Evolutionary conservation across 1,139 yeast species (phyloP).

Genomic region (Hanseniaspora sp.): DNA sequence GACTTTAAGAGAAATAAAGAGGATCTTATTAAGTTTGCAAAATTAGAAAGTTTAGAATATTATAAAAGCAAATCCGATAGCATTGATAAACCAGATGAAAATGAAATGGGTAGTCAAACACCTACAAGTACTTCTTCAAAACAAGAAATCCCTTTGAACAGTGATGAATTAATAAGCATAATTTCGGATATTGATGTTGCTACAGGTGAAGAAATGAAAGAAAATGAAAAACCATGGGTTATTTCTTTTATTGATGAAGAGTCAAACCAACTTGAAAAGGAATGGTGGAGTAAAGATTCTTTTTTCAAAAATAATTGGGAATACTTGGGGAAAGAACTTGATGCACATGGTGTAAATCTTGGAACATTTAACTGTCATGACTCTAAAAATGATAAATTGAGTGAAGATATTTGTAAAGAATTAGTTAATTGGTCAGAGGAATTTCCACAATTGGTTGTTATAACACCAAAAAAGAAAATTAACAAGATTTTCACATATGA

Average conservation of each 20-base stretch:
- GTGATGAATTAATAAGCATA: constrained; percentile 33
- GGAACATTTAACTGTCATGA: constrained; percentile 52
- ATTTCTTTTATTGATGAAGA: constrained; percentile 27
- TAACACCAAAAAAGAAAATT: constrained; percentile 32
- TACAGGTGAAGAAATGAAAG: constrained; percentile 24
- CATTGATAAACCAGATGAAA: neutral
- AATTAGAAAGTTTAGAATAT: constrained; percentile 41
- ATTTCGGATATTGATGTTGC: constrained; percentile 34
- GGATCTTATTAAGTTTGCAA: constrained; percentile 42
- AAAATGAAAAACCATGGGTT: constrained; percentile 32
- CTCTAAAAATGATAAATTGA: constrained; percentile 17
- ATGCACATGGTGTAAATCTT: constrained; percentile 33
- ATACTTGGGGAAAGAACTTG: constrained; percentile 40
- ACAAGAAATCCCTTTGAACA: constrained; percentile 18
- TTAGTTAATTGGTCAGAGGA: constrained; percentile 35
- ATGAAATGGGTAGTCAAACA: neutral
- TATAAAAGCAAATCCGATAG: constrained; percentile 27
- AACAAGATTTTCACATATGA: constrained; percentile 24
- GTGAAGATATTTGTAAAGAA: constrained; percentile 40
- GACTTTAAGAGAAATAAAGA: constrained; percentile 37
- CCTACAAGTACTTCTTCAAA: neutral
- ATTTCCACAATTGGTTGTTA: constrained; percentile 32
- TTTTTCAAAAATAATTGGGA: constrained; percentile 44
- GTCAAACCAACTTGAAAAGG: constrained; percentile 25
- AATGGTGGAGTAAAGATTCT: constrained; percentile 22